Evolutionary conservation across 2,329 filamentous ascomycete species (phyloP), one percentile per base, ranked within the genome.

Genomic region (Pseudonectria buxi): DNA sequence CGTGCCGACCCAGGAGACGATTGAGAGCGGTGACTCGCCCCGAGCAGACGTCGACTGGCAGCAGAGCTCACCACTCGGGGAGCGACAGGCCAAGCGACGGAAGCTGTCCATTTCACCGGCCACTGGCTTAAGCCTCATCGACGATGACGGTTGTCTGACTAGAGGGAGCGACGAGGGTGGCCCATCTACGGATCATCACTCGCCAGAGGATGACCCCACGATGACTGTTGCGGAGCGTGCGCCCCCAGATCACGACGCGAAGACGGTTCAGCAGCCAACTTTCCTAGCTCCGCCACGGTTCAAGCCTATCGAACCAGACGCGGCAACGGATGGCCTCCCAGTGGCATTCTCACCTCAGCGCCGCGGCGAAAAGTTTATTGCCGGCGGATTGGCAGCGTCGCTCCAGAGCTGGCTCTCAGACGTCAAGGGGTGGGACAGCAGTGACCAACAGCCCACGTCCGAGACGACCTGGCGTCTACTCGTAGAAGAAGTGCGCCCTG

Each of bases 341-440:
- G 37, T 45, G 7, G 49, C 52, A 12, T 63, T 64, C 29, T 62
- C 62, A 2, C 62, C 62, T 3, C 62, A 59, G 37, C 55, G 56
- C 2, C 51, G 59, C 26, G 59, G 61, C 12, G 51, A 41, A 10
- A 57, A 48, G 35, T 67, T 64, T 22, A 14, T 64, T 1, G 33
- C 57, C 4, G 55, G 58, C 13, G 64, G 64, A 0, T 46, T 67
- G 14, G 64, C 64, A 1, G 57, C 62, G 3, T 54, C 56, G 29
- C 49, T 67, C 6, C 64, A 67, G 39, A 56, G 57, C 11, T 64
- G 62, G 60, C 49, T 67, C 9, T 63, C 64, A 1, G 61, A 66
- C 14, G 53, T 65, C 15, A 63, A 59, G 40, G 57, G 57, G 10
- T 57, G 54, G 56, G 53, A 57, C 12, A 47, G 48, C 26, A 31